These are phyloP conservation scores for Penicillium cinerascens DNA, from an alignment of 495 filamentous ascomycete species.

Conservation along the genomic window DNA sequence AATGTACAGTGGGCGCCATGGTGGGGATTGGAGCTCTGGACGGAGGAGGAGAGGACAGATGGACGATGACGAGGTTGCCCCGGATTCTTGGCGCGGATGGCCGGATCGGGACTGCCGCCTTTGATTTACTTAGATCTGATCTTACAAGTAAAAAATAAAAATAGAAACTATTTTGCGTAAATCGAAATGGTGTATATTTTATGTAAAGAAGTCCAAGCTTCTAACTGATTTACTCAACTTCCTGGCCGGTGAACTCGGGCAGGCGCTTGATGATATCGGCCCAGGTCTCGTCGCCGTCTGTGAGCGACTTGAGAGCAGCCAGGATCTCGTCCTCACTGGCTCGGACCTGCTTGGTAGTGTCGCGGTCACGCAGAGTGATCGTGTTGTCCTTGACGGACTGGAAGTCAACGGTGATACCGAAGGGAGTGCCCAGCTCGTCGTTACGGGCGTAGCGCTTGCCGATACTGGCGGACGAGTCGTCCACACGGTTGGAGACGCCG, in stretches of 20 bases:
- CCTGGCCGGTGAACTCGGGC: slow-evolving; percentile 67
- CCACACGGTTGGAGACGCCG: slow-evolving; percentile 60
- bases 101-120: slow-evolving; percentile 15
- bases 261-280: slow-evolving; percentile 56
- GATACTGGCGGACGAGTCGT: slow-evolving; percentile 64
- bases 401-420: slow-evolving; percentile 68
- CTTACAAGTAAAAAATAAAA: too few relatives aligned
- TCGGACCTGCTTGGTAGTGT: slow-evolving; percentile 65
- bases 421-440: slow-evolving; percentile 64
- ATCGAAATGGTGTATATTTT: slow-evolving; percentile 23
- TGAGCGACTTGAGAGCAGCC: slow-evolving; percentile 55
- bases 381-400: slow-evolving; percentile 65
- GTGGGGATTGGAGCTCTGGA: slow-evolving; percentile 8
- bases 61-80: slow-evolving; percentile 23
- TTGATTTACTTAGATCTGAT: too few relatives aligned
- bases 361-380: slow-evolving; percentile 66
- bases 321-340: slow-evolving; percentile 64
- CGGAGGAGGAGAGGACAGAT: slow-evolving; percentile 22
- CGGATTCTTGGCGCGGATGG: slow-evolving; percentile 33
- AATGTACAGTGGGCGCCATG: slow-evolving; percentile 53
- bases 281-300: slow-evolving; percentile 64
- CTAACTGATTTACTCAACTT: slow-evolving; percentile 48
- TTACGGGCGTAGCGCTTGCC: slow-evolving; percentile 66
- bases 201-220: too few relatives aligned
- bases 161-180: background rate